Base-by-base conservation (phyloP, 257 asterid genomes). In the Marsdenia floribunda region DNA sequence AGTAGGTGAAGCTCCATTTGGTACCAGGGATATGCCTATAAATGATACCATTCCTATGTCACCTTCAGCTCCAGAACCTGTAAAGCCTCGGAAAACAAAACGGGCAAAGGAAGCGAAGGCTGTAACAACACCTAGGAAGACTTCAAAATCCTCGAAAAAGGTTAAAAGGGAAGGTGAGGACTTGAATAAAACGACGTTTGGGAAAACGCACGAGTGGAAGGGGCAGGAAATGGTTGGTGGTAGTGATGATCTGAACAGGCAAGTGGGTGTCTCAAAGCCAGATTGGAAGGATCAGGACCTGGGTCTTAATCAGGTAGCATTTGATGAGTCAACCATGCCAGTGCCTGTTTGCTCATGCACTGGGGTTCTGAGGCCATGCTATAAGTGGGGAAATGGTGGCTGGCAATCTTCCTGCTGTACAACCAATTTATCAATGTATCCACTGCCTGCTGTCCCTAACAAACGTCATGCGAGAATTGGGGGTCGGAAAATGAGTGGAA, bases 311-410 rank as follows among this genome's bases (percentile, higher is more conserved):
- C 97, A 88, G 80, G 99, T 94, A 14, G 88, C 96, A 1, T 92
- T 87, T 29, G 99, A 94, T 60, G 99, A 91, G 79, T 70, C 97
- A 12, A 90, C 96, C 53, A 95, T 95, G 98, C 98, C 98, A 0
- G 93, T 86, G 52, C 98, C 98, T 1, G 92, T 92, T 26, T 95
- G 99, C 74, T 90, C 99, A 2, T 95, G 99, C 87, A 92, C 99
- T 0, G 97, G 98, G 70, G 87, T 80, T 61, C 42, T 85, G 18
- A 87, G 98, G 86, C 90, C 97, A 4, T 95, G 99, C 88, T 95
- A 95, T 80, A 95, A 95, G 78, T 95, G 99, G 99, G 99, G 99
- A 16, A 92, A 87, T 29, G 99, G 99, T n/a, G 99, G 99, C 24
- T 95, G 99, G 99, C 99, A 95, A 35, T 95, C 99, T 1, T 90